Conservation (phyloP, 805 yeast genomes). For the Lachancea mirantina region DNA sequence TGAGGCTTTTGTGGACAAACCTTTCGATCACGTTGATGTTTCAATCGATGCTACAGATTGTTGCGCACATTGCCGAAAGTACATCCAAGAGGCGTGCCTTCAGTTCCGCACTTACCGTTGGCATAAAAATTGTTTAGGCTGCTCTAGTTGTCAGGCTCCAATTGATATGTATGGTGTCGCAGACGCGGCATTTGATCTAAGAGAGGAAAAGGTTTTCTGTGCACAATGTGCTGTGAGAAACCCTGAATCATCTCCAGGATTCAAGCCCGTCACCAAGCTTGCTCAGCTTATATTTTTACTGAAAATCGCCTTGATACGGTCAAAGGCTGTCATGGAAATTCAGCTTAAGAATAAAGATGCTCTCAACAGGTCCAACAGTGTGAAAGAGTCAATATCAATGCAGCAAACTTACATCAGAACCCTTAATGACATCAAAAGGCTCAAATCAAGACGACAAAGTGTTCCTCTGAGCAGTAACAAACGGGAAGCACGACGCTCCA, state of each 20-base stretch:
- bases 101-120: conserved; percentile 58
- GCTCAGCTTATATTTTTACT: conserved; percentile 69
- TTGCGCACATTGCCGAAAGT: conserved; percentile 62
- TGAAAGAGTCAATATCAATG: conserved; percentile 19
- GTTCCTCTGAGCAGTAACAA: conserved; percentile 43
- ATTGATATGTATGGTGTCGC: conserved; percentile 36
- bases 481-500: conserved; percentile 58
- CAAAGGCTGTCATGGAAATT: conserved; percentile 50
- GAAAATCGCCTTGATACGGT: conserved; percentile 77
- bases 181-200: conserved; percentile 41
- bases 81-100: conserved; percentile 81
- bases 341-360: conserved; percentile 21
- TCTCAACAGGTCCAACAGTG: conserved; percentile 7
- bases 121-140: conserved; percentile 72
- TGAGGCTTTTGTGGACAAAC: conserved; percentile 31
- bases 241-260: conserved; percentile 45
- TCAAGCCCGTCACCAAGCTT: conserved; percentile 57
- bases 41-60: conserved; percentile 63
- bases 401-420: conserved; percentile 60
- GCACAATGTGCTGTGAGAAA: conserved; percentile 51
- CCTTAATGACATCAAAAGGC: conserved; percentile 65
- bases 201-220: conserved; percentile 43
- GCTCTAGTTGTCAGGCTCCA: conserved; percentile 48
- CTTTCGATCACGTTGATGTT: conserved; percentile 39
- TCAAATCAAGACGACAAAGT: conserved; percentile 66